Evolutionary conservation across 2,329 filamentous ascomycete genomes (phyloP).

Genomic region (Capronia coronata): DNA sequence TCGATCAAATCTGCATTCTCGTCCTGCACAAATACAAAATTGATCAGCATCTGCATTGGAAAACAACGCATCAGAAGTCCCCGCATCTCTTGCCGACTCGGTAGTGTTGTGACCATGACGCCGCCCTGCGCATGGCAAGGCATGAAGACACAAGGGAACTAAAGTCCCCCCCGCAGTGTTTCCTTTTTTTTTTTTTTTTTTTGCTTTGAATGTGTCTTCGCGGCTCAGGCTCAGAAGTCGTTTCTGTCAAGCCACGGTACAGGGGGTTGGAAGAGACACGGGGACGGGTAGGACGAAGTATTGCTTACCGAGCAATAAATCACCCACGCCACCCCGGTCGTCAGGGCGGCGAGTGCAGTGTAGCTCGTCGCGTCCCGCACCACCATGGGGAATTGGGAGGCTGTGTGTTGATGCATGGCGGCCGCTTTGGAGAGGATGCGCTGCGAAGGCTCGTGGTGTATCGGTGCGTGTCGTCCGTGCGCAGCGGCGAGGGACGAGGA

Average conservation of each 20-base stretch:
- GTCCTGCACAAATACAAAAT: slow-evolving; percentile 5
- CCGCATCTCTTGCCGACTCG: neutral
- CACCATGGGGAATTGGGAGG: slow-evolving; percentile 6
- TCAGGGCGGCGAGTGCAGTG: slow-evolving; percentile 18
- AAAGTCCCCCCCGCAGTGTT: no score
- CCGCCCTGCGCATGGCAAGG: no score
- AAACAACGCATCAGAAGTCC: neutral
- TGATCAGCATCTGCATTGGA: slow-evolving; percentile 7
- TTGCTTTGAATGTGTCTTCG: neutral
- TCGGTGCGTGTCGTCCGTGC: slow-evolving; percentile 7
- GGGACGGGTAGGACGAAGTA: slow-evolving; percentile 20
- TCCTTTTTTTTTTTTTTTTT: no score
- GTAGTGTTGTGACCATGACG: no score
- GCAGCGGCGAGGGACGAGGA: slow-evolving; percentile 1
- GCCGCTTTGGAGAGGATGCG: slow-evolving; percentile 20
- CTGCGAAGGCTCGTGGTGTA: slow-evolving; percentile 18
- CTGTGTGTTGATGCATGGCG: slow-evolving; percentile 1
- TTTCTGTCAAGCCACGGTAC: slow-evolving; percentile 20
- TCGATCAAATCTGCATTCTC: slow-evolving; percentile 13
- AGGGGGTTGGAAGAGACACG: slow-evolving; percentile 11
- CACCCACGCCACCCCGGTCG: slow-evolving; percentile 20
- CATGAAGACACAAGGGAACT: no score
- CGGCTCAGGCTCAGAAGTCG: slow-evolving; percentile 15
- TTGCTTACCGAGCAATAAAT: slow-evolving; percentile 26
- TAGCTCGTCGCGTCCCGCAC: slow-evolving; percentile 21